Percentiles rank a stretch among this genome's conserved stretches.
phyloP scores from a whole-genome alignment of 805 yeast genomes.

The Myxozyma lipomycoides region DNA sequence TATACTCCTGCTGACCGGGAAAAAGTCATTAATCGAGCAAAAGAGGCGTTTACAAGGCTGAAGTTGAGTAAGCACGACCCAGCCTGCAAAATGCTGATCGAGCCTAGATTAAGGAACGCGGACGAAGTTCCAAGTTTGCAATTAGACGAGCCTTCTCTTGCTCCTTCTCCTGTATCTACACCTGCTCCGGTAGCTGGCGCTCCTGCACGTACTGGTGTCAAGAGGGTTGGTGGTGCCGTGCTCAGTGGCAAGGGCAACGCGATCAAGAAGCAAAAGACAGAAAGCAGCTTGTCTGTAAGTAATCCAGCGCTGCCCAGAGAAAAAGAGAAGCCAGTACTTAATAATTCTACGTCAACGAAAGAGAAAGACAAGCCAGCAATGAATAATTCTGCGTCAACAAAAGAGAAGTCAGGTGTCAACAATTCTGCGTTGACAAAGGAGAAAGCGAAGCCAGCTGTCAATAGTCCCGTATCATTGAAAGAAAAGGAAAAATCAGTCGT shows the following conservation, averaged over 20 bases:
- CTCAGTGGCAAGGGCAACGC: constrained; percentile 11
- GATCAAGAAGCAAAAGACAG: background rate
- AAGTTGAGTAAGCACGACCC: constrained; percentile 32
- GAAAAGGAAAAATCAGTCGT: constrained; percentile 1
- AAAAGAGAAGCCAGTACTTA: background rate
- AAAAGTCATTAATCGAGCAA: constrained; percentile 33
- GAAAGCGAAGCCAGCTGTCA: background rate
- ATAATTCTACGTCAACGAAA: background rate
- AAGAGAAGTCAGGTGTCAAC: background rate
- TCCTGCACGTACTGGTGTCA: constrained; percentile 3
- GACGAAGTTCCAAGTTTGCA: constrained; percentile 8
- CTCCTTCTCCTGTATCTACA: constrained; percentile 7
- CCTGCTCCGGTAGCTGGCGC: constrained; percentile 10
- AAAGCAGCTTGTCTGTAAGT: no score
- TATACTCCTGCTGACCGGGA: constrained; percentile 37
- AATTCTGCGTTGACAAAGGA: background rate
- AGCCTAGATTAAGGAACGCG: constrained; percentile 30
- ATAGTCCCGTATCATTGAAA: background rate
- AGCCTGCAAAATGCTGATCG: constrained; percentile 32
- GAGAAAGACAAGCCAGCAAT: background rate
- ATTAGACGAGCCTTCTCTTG: constrained; percentile 8
- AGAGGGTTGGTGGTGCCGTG: constrained; percentile 32
- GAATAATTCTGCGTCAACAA: background rate
- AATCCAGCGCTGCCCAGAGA: background rate
- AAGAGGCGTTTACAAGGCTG: constrained; percentile 34